Conservation (phyloP, 2,329 filamentous ascomycete species). For the Cytospora chrysosperma region DNA sequence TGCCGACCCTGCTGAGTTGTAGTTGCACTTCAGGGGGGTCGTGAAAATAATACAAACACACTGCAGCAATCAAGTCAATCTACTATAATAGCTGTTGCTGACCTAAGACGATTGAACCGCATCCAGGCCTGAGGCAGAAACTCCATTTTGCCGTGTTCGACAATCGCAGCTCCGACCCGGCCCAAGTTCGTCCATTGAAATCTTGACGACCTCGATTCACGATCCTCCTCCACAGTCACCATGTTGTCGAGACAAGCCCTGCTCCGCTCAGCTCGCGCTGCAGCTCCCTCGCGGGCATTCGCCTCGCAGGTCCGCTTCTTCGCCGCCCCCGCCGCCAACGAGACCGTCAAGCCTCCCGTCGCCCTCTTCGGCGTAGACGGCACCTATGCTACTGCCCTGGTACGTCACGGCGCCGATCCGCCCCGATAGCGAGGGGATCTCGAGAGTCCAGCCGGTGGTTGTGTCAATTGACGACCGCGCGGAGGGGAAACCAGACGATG, state of each 20-base stretch:
- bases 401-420: slow-evolving; percentile 51
- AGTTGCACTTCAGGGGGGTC: neutral
- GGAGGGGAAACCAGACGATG: neutral
- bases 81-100: neutral
- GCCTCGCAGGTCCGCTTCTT: slow-evolving; percentile 71
- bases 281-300: slow-evolving; percentile 59
- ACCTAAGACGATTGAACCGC: neutral
- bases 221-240: slow-evolving; percentile 34
- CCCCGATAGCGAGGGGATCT: slow-evolving; percentile 20
- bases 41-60: neutral
- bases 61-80: neutral
- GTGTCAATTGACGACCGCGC: slow-evolving; percentile 8
- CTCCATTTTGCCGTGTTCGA: slow-evolving; percentile 24
- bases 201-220: slow-evolving; percentile 26
- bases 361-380: slow-evolving; percentile 94
- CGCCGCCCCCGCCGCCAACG: slow-evolving; percentile 62
- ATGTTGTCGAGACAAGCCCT: slow-evolving; percentile 63
- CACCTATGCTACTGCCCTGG: slow-evolving; percentile 97
- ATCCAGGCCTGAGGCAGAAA: slow-evolving; percentile 15
- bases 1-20: neutral
- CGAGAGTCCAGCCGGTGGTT: neutral
- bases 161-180: slow-evolving; percentile 17
- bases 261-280: slow-evolving; percentile 55
- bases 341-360: slow-evolving; percentile 78
- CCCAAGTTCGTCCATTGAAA: slow-evolving; percentile 25